A percentile compares a stretch with the other conserved stretches of the same genome.
Evolutionary conservation across 257 asterid species (phyloP).

Genomic region (Solanum chilense): DNA sequence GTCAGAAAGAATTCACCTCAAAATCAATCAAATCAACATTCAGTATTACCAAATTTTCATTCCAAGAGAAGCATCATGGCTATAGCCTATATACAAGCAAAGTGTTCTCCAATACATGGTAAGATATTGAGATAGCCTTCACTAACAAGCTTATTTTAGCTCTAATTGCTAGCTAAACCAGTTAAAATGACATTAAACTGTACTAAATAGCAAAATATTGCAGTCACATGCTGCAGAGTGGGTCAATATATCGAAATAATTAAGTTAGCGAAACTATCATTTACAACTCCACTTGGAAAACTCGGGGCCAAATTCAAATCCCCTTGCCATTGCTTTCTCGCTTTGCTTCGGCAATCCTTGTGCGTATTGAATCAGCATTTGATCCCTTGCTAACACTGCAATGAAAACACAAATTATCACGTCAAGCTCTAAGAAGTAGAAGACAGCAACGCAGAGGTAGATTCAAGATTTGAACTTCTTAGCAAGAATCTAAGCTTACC

Average conservation of each 20-base stretch:
- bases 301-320: background rate
- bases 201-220: background rate
- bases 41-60: background rate
- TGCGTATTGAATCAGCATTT: conserved; percentile 38
- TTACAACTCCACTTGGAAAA: background rate
- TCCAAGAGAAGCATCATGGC: background rate
- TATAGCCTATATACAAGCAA: background rate
- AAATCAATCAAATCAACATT: background rate
- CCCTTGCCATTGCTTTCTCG: conserved; percentile 1
- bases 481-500: conserved; percentile 26
- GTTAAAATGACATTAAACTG: background rate
- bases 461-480: background rate
- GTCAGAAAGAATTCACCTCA: background rate
- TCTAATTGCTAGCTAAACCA: background rate
- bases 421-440: background rate
- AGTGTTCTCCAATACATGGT: background rate
- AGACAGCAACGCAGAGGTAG: too few species aligned
- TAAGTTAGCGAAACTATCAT: background rate
- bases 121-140: background rate
- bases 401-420: background rate
- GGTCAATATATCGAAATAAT: background rate
- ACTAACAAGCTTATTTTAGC: background rate
- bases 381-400: conserved; percentile 58
- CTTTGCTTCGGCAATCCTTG: conserved; percentile 42
- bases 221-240: background rate